Base-by-base conservation (phyloP, 1,284 basidiomycete genomes). In the Rhizoctonia solani region DNA sequence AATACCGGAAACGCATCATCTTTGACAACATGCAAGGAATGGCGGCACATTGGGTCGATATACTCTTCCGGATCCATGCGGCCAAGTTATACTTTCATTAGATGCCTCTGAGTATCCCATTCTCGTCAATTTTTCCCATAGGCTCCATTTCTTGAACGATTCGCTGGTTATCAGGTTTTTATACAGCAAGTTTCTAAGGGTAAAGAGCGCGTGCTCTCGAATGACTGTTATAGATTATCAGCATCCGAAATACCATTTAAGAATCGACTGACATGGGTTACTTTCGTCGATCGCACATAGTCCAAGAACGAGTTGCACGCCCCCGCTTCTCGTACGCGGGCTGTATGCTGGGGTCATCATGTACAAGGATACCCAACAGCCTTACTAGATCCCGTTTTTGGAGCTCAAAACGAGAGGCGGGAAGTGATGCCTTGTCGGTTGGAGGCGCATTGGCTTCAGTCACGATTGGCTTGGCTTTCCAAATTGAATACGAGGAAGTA, bases 201-300 rank as follows among this genome's bases (percentile, higher is more conserved):
- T 82, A 71, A 96, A 87, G 47, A 96, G 84, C 1, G 93, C 92
- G 75, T 96, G 91, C 76, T 96, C 94, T 41, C 92, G 86, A 52
- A 97, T 79, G 78, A 92, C 93, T 61, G 27, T 32, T 19, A 5
- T 13, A 21, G 29, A 21, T 29, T 53, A 9, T 42, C 3, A 30
- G 37, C 19, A 44, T 23, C 9, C 6, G 6, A 16, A 42, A 3
- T 23, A n/a, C 8, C 21, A 21, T 32, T 44, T 30, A 32, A n/a
- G 29, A 19, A 44, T 52, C 29, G 9, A 83, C 87, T 76, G 75
- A 95, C 93, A 95, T 44, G 93, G 92, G 76, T 95, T 96, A 67
- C 87, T 79, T 72, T 95, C 93, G 75, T 97, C 93, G 27, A 93
- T 81, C 23, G 92, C 90, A 75, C 92, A 95, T 78, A 94, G 80